phyloP scores from a whole-genome alignment of 306 rosid species.

The Lupinus albus region DNA sequence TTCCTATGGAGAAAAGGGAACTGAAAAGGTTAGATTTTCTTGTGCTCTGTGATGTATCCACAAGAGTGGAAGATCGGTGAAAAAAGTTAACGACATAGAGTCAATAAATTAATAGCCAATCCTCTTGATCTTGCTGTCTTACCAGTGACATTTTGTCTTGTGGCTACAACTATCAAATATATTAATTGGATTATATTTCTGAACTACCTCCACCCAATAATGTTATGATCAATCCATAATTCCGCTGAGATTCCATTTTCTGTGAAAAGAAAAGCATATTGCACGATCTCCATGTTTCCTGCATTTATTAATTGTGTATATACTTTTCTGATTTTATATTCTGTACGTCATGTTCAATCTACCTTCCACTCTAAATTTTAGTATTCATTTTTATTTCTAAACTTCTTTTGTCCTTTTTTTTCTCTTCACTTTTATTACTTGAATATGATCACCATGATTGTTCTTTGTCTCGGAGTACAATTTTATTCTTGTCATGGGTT shows the following conservation, averaged over 20 bases:
- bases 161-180: constrained; percentile 37
- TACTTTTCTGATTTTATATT: background rate
- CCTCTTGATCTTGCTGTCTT: constrained; percentile 61
- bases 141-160: constrained; percentile 46
- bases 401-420: background rate
- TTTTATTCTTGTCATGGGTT: constrained; percentile 47
- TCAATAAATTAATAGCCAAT: constrained; percentile 42
- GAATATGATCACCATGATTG: constrained; percentile 34
- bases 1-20: constrained; percentile 40
- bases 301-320: constrained; percentile 18
- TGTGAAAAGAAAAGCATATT: constrained; percentile 31
- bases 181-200: constrained; percentile 38
- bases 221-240: constrained; percentile 32
- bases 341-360: constrained; percentile 10
- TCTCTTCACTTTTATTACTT: background rate
- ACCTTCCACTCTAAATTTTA: constrained; percentile 16
- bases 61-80: constrained; percentile 44
- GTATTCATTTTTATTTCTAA: too few relatives aligned
- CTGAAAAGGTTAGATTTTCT: constrained; percentile 52
- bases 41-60: constrained; percentile 61
- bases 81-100: constrained; percentile 42
- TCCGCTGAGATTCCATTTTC: constrained; percentile 30
- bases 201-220: constrained; percentile 25
- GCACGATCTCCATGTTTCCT: constrained; percentile 30
- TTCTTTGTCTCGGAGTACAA: constrained; percentile 26